Evolutionary conservation across 305 asterid species (phyloP), one percentile per base, ranked within the genome.

Genomic region (Fraxinus sp.): DNA sequence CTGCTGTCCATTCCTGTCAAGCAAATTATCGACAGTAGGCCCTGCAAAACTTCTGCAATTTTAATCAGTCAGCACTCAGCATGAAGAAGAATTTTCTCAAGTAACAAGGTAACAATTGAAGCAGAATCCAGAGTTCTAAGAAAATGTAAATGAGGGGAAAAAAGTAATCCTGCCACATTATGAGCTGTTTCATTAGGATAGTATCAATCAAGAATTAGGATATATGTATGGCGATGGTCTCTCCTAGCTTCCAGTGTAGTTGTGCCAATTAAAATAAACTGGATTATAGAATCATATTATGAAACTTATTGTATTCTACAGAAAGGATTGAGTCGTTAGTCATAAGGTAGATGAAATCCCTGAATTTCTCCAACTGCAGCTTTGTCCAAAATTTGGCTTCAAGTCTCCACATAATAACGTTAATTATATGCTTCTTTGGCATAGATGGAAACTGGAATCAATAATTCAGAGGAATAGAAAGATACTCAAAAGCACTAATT

Each of bases 1-100:
- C 81, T 79, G 79, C 81, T 80, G 78, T 44, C 86, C 94, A 85
- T 89, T 91, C 89, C 93, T 87, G 72, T 86, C 94, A 64, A 84
- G 88, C 88, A 86, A 81, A 81, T 85, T 85, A 73, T 86, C 91
- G 74, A 66, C 88, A 82, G 59, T 80, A 80, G 84, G 83, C 80
- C 90, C 93, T 88, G 90, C 88, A 41, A 86, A 86, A 85, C 84
- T 88, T 91, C 99, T 92, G 89, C 86, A 90, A 87, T 77, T 86
- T 87, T 78, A 83, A 85, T 84, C 74, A 74, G 84, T 83, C 87
- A 87, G 86, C 73, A 83, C 32, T 83, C 87, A 87, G 86, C 73
- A 83, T 44, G 57, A 78, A 20, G 66, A 76, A 11, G 66, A 76
- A 57, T 32, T 49, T 62, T 77, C 75, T 79, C 73, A 72, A 78